Conservation (phyloP, 495 filamentous ascomycete genomes). For the Poronia punctata region DNA sequence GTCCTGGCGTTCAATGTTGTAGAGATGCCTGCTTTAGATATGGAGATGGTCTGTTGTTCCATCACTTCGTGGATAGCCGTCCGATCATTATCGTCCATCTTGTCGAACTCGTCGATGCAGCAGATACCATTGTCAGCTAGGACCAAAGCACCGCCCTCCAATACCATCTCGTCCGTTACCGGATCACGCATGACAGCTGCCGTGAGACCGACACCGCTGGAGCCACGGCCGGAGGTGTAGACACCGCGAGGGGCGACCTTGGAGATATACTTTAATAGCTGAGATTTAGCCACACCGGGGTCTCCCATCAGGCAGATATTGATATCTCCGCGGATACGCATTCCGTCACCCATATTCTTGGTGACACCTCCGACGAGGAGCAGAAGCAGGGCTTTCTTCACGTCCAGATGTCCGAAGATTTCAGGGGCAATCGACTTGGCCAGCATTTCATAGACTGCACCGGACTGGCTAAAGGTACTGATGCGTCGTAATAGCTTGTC, state of each 20-base stretch:
- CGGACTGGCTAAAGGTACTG: conserved; percentile 68
- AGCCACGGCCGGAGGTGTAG: conserved; percentile 94
- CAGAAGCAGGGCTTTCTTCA: conserved; percentile 93
- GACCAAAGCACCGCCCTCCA: conserved; percentile 93
- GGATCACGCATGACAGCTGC: conserved; percentile 98
- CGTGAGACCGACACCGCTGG: conserved; percentile 93
- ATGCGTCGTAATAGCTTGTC: conserved; percentile 71
- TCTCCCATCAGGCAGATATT: conserved; percentile 99
- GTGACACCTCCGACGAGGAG: conserved; percentile 94
- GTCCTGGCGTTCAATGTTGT: conserved; percentile 94
- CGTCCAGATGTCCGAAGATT: conserved; percentile 92
- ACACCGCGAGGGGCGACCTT: conserved; percentile 96
- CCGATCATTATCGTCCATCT: conserved; percentile 95
- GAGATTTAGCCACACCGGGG: conserved; percentile 97
- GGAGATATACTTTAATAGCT: conserved; percentile 94
- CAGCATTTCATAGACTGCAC: conserved; percentile 89
- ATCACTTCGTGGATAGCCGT: conserved; percentile 99
- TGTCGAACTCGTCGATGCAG: conserved; percentile 99
- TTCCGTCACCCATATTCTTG: conserved; percentile 95
- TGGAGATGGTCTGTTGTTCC: conserved; percentile 99
- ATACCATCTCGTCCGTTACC: conserved; percentile 96
- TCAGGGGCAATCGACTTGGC: conserved; percentile 95
- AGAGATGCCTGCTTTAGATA: conserved; percentile 95
- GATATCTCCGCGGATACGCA: conserved; percentile 97
- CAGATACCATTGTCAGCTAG: conserved; percentile 97